phyloP scores from a whole-genome alignment of 2,329 filamentous ascomycete species.

The Rhynchosporium graminicola region DNA sequence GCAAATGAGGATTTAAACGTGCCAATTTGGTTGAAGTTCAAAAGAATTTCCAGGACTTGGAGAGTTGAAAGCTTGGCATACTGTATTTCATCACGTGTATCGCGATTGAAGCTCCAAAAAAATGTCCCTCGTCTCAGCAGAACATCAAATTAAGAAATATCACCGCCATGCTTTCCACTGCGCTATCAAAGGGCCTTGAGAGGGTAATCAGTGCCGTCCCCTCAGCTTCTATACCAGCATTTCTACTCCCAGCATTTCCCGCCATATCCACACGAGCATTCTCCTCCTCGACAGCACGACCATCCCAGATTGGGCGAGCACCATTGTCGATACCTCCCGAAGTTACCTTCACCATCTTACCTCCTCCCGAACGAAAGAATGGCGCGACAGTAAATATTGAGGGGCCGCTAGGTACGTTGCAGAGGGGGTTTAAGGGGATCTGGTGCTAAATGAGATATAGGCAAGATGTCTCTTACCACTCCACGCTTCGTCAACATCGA shows the following conservation, averaged over 20 bases:
- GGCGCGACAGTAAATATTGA: constrained; percentile 67
- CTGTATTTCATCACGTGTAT: constrained; percentile 2
- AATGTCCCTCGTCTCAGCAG: neutral
- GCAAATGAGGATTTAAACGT: too few relatives aligned
- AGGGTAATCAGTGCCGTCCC: constrained; percentile 53
- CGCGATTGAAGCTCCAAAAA: constrained; percentile 14
- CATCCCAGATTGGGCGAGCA: constrained; percentile 84
- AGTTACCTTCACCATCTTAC: constrained; percentile 73
- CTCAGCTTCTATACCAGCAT: constrained; percentile 62
- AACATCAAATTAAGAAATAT: constrained; percentile 6
- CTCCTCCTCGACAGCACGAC: constrained; percentile 65
- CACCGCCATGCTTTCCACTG: constrained; percentile 64
- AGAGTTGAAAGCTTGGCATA: constrained; percentile 7
- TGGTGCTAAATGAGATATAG: constrained; percentile 43
- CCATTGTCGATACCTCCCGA: constrained; percentile 80
- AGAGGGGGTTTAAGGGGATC: neutral
- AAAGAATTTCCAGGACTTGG: too few relatives aligned
- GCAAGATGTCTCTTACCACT: constrained; percentile 75
- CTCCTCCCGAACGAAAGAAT: constrained; percentile 47
- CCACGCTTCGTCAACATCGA: constrained; percentile 75
- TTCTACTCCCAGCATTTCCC: constrained; percentile 73
- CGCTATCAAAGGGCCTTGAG: constrained; percentile 60
- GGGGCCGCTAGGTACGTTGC: constrained; percentile 71
- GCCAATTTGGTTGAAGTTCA: neutral
- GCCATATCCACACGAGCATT: constrained; percentile 57